Conservation (phyloP, 1,139 yeast genomes). For the Pneumocystis carinii region DNA sequence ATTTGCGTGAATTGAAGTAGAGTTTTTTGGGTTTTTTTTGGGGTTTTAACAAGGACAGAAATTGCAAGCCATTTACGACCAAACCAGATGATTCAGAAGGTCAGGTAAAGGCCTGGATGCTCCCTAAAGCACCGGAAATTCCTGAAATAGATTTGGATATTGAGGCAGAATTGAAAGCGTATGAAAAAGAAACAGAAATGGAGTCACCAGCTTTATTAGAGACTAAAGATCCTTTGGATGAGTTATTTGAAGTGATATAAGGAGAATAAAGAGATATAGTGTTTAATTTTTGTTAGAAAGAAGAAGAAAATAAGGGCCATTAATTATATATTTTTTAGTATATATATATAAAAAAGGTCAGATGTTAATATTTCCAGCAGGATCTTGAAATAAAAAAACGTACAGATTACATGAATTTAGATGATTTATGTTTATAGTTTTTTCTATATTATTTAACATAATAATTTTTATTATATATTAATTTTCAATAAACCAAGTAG, state of each 20-base stretch:
- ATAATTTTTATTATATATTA: too few relatives aligned
- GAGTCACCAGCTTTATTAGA: background rate
- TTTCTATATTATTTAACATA: too few relatives aligned
- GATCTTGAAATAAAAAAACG: too few relatives aligned
- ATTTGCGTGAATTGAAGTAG: conserved; percentile 63
- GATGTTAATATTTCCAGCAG: too few relatives aligned
- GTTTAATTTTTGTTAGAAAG: background rate
- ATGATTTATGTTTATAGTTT: too few relatives aligned
- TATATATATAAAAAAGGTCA: background rate
- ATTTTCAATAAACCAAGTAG: too few relatives aligned
- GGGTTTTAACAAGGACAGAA: conserved; percentile 15
- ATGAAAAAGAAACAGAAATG: conserved; percentile 49
- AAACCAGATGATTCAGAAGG: conserved; percentile 62
- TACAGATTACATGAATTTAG: too few relatives aligned
- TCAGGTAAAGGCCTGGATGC: conserved; percentile 39
- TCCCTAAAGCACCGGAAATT: conserved; percentile 58
- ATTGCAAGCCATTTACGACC: conserved; percentile 70
- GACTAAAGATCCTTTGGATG: background rate
- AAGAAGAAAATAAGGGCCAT: background rate
- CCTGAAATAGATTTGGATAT: conserved; percentile 65
- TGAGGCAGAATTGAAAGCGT: conserved; percentile 57
- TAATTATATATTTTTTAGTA: background rate
- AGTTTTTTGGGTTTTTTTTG: background rate
- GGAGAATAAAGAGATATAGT: background rate
- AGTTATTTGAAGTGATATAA: background rate